Conservation (phyloP, 352 stramenopile genomes). For the Salisapilia sapeloensis region DNA sequence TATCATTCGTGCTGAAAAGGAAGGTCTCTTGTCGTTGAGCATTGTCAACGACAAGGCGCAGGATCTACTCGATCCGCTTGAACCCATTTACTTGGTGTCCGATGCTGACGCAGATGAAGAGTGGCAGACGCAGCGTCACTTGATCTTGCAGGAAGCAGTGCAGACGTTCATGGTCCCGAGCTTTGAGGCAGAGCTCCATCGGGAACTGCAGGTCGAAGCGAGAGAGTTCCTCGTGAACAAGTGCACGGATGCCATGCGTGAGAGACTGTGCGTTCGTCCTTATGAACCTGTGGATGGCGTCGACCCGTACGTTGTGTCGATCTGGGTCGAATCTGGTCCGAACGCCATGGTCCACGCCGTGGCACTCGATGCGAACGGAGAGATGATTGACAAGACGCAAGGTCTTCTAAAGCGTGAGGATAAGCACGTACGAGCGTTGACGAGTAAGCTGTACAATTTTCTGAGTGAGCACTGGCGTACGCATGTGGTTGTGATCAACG, state of each 20-base stretch:
- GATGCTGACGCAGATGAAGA: constrained; percentile 50
- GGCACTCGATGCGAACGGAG: constrained; percentile 71
- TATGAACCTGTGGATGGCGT: constrained; percentile 62
- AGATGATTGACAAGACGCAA: constrained; percentile 76
- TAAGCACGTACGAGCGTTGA: constrained; percentile 53
- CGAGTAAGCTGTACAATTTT: constrained; percentile 65
- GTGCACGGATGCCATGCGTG: constrained; percentile 45
- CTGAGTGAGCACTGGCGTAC: constrained; percentile 65
- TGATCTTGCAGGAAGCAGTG: constrained; percentile 72
- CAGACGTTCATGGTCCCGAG: constrained; percentile 70
- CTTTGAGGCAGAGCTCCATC: constrained; percentile 75
- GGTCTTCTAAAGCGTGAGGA: constrained; percentile 66
- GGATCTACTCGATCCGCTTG: constrained; percentile 67
- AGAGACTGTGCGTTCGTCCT: constrained; percentile 50
- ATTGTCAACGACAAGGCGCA: constrained; percentile 72
- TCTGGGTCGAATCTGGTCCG: constrained; percentile 68
- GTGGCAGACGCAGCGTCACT: constrained; percentile 71
- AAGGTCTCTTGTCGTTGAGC: constrained; percentile 56
- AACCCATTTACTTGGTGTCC: constrained; percentile 42
- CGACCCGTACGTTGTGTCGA: constrained; percentile 73
- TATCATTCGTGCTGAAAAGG: constrained; percentile 64
- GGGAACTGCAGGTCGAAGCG: constrained; percentile 51
- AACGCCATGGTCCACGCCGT: constrained; percentile 74
- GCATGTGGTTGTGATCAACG: constrained; percentile 78
- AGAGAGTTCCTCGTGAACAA: constrained; percentile 61